A percentile compares a stretch with the other conserved stretches of the same genome.
These are phyloP conservation scores for Debaryomyces prosopidis DNA, from an alignment of 805 yeast genomes.

Conservation along the genomic window DNA sequence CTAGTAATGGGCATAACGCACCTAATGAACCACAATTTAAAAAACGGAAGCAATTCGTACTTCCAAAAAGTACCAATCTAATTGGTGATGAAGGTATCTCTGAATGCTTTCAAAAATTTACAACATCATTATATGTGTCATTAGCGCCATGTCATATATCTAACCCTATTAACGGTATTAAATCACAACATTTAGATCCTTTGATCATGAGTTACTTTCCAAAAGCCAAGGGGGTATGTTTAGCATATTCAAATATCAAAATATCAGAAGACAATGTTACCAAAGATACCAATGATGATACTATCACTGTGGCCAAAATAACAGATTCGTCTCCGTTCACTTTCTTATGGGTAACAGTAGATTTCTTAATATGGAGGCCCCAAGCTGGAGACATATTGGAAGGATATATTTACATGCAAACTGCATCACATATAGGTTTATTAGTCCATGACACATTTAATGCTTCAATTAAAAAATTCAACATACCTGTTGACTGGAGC, in stretches of 20 bases:
- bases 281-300: constrained; percentile 39
- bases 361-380: constrained; percentile 88
- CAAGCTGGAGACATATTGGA: constrained; percentile 81
- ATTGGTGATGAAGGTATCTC: constrained; percentile 49
- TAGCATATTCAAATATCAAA: constrained; percentile 71
- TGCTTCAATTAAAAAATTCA: constrained; percentile 83
- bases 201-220: constrained; percentile 79
- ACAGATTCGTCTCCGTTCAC: constrained; percentile 84
- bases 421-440: constrained; percentile 92
- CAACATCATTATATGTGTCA: constrained; percentile 71
- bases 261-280: constrained; percentile 44
- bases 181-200: constrained; percentile 86
- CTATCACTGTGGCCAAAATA: constrained; percentile 59
- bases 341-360: constrained; percentile 83
- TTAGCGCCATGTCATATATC: constrained; percentile 79
- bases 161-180: constrained; percentile 75
- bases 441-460: constrained; percentile 91
- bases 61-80: constrained; percentile 36
- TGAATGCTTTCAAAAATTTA: constrained; percentile 66
- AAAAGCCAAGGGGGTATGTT: constrained; percentile 76
- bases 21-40: constrained; percentile 2
- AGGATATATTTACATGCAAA: constrained; percentile 88
- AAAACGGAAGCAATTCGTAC: constrained; percentile 17
- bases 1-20: not conserved
- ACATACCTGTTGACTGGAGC: constrained; percentile 84